phyloP scores from a whole-genome alignment of 2,329 filamentous ascomycete genomes.

The Trichoderma sp. region DNA sequence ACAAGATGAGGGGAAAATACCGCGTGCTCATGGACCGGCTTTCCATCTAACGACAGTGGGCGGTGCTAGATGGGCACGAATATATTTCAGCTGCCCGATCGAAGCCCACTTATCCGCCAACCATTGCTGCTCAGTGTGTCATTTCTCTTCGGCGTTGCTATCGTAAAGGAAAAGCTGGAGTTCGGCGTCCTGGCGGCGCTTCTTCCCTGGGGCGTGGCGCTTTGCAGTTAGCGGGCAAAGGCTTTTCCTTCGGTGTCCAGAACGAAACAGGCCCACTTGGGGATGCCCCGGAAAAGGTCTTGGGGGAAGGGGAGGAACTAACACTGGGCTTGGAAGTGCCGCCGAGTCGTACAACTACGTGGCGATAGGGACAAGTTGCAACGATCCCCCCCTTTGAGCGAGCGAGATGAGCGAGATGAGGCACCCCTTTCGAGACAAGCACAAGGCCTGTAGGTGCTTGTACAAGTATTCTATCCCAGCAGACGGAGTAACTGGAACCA shows the following conservation, averaged over 20 bases:
- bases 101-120: conserved; percentile 20
- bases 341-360: conserved; percentile 13
- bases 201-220: conserved; percentile 7
- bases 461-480: not conserved
- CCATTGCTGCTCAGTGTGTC: conserved; percentile 22
- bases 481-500: not conserved
- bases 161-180: conserved; percentile 14
- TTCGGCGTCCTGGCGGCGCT: conserved; percentile 16
- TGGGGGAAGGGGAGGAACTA: not conserved
- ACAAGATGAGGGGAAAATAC: conserved; percentile 19
- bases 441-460: too few species aligned
- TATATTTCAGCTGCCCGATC: conserved; percentile 22
- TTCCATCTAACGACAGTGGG: not conserved
- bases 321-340: conserved; percentile 8
- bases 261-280: conserved; percentile 20
- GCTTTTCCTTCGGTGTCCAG: conserved; percentile 22
- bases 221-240: conserved; percentile 16
- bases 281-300: conserved; percentile 21
- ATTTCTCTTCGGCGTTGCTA: conserved; percentile 19
- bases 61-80: conserved; percentile 18
- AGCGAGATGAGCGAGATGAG: conserved; percentile 9
- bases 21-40: conserved; percentile 17
- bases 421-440: not conserved
- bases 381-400: not conserved
- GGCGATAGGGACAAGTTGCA: not conserved